Percentiles rank a stretch among this genome's conserved stretches.
Evolutionary conservation across 768 basidiomycete genomes (phyloP).

Genomic region (Boletus reticuloceps): DNA sequence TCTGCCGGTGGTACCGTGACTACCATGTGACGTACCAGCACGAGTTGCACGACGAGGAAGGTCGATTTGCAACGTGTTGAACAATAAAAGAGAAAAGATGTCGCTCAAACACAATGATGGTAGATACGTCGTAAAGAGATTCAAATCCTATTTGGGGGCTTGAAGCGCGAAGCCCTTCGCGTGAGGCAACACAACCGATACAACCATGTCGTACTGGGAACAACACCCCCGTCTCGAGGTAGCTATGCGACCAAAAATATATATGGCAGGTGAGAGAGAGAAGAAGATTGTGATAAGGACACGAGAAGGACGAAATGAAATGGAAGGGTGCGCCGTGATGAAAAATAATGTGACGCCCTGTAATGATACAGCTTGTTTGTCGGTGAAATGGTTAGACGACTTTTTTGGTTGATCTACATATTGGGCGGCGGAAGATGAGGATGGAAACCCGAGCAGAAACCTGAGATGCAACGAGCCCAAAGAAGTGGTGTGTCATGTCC

Average conservation of each 20-base stretch:
- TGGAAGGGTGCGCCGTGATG: constrained; percentile 2
- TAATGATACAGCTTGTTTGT: constrained; percentile 18
- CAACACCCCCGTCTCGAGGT: constrained; percentile 9
- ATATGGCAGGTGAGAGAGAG: constrained; percentile 27
- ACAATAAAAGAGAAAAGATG: not conserved
- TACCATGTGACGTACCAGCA: too few relatives aligned
- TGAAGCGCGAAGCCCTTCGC: constrained; percentile 52
- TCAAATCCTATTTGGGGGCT: constrained; percentile 38
- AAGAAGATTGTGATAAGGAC: not conserved
- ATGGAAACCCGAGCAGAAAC: constrained; percentile 4
- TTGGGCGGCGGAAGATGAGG: not conserved
- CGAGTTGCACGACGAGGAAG: too few relatives aligned
- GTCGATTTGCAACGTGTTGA: too few relatives aligned
- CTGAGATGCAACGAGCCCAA: constrained; percentile 1
- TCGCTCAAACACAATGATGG: not conserved
- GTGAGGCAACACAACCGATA: constrained; percentile 26
- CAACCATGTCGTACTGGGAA: constrained; percentile 17
- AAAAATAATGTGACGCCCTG: constrained; percentile 6
- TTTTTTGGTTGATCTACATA: constrained; percentile 21
- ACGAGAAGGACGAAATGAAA: not conserved
- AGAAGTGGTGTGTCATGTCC: constrained; percentile 1
- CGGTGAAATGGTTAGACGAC: not conserved
- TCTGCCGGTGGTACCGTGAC: too few relatives aligned
- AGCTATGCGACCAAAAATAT: constrained; percentile 31
- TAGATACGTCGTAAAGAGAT: not conserved